Base-by-base conservation (phyloP, 352 stramenopile genomes). In the Globisporangium solare region DNA sequence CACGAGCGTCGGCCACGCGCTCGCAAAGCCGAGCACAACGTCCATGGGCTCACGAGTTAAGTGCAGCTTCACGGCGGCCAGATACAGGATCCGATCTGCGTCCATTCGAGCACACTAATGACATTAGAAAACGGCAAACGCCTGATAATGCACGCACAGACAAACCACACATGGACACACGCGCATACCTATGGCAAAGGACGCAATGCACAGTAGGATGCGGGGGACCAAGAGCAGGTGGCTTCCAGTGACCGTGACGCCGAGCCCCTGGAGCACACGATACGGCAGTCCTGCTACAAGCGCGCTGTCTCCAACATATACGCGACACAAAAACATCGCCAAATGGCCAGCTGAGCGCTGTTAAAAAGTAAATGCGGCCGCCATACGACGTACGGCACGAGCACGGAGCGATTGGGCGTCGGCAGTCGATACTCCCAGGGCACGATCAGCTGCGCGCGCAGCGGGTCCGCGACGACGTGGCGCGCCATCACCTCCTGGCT, bases 401-500 rank as follows among this genome's bases (percentile, higher is more conserved):
- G 32, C 17, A 88, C 63, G 13, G 85, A 92, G 63, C 81, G 83
- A 51, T 90, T 93, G 35, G 75, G 73, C 31, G 67, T 64, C 1
- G 79, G 66, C 18, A 78, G 61, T 50, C 79, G 58, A 46, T 79
- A 95, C 63, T 95, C 85, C 85, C 85, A 95, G 1, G 85, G 83
- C 24, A 89, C 45, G 37, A 86, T 71, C 13, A 90, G 63, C 22
- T 76, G 64, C 21, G 63, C 5, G 2, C 15, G 45, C 24, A 64
- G 54, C 12, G 49, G 49, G 3, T 47, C 41, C 6, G 62, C 47
- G n/a, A 91, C 40, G 13, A 76, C 68, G 47, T 80, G 64, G 22
- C 67, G 69, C 22, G 85, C 80, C 76, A 92, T 90, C 35, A 95
- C 69, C 63, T 95, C 85, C 58, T 88, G 83, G 49, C 79, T 89